Evolutionary conservation across 306 rosid species (phyloP), one percentile per base, ranked within the genome.

Genomic region (Quercus alba): DNA sequence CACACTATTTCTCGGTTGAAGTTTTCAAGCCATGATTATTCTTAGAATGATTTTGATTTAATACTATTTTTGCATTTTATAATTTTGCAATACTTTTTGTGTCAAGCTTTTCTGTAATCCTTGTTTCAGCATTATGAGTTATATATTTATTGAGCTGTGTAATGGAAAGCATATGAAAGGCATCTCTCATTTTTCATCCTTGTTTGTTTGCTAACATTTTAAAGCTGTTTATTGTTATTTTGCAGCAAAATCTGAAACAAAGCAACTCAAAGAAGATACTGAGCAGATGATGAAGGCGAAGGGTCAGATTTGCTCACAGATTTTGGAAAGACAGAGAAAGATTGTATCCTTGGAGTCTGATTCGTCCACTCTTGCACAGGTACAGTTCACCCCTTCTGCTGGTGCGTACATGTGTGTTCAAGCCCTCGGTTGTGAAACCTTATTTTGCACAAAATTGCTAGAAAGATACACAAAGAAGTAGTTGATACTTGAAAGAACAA

Each of bases 261-360:
- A 56, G 35, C 77, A 70, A 77, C 72, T 87, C 73, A 83, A 78
- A 56, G 90, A 83, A 73, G 98, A 91, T 20, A 64, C 80, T 72
- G 97, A 88, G 21, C 68, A 78, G 70, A 90, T 91, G 91, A 55
- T 51, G 78, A 81, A 63, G 57, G 82, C 81, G 0, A 91, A 88
- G 84, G 94, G 90, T n/a, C 91, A 91, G 77, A 74, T 90, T 68
- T 91, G 99, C 92, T 90, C 84, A 5, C 85, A 83, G 86, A 90
- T 91, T 66, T 77, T 95, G 83, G 95, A 86, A 80, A 90, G 82
- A 55, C 97, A 86, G 84, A 87, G 84, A 68, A 89, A 75, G 81
- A 79, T 76, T 64, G 80, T 86, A 73, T 78, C 91, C 26, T 70
- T 90, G 86, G 97, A 91, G 80, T 77, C 79, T 77, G 91, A 95